Evolutionary conservation across 148 eudicot species (phyloP).

Genomic region (Suaeda aralocaspica): DNA sequence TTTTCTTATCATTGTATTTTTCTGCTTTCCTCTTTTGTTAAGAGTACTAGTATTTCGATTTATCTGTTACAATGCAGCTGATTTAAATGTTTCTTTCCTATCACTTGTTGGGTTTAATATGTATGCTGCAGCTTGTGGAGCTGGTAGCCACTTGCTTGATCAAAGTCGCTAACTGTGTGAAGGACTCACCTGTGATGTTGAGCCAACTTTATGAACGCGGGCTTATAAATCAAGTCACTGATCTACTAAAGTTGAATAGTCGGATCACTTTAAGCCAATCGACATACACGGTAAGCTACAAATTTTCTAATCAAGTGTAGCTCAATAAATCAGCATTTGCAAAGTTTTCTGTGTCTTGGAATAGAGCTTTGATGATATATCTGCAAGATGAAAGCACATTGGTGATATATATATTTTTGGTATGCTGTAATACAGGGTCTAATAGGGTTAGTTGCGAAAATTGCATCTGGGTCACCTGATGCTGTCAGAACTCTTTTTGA

Average conservation of each 20-base stretch:
- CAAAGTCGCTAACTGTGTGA: constrained; percentile 59
- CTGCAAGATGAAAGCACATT: not conserved
- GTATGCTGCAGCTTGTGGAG: constrained; percentile 73
- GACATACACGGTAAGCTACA: constrained; percentile 50
- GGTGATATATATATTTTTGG: not conserved
- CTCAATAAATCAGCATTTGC: not conserved
- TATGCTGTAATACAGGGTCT: constrained; percentile 50
- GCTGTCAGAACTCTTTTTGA: constrained; percentile 75
- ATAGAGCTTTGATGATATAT: not conserved
- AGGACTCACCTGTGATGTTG: constrained; percentile 55
- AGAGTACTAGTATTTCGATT: not conserved
- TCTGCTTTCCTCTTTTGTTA: not conserved
- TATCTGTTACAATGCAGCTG: not conserved
- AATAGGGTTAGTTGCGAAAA: constrained; percentile 69
- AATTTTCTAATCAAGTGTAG: not conserved
- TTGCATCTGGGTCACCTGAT: constrained; percentile 71
- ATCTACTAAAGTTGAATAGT: constrained; percentile 58
- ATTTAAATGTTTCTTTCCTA: not conserved
- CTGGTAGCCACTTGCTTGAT: constrained; percentile 76
- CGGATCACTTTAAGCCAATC: constrained; percentile 62
- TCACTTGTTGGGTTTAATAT: not conserved
- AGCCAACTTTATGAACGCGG: constrained; percentile 66
- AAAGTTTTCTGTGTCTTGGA: not conserved
- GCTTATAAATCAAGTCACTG: constrained; percentile 56
- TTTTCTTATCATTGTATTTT: not conserved